Conservation (phyloP, 495 filamentous ascomycete genomes). For the Penicillium lagena region DNA sequence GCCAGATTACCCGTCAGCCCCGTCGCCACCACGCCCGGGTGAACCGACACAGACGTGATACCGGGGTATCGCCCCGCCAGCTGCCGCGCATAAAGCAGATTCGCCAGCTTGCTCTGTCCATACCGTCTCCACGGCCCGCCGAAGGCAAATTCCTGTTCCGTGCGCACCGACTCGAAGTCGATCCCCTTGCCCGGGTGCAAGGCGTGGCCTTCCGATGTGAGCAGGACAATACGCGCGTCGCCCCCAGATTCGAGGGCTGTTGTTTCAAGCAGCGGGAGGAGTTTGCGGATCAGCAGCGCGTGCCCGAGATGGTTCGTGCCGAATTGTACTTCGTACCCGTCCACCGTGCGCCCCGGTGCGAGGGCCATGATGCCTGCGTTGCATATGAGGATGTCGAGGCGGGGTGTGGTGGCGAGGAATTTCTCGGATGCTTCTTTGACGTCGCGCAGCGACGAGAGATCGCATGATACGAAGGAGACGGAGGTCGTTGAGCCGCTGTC, state of each 20-base stretch:
- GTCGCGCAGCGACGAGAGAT: conserved; percentile 41
- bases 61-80: conserved; percentile 44
- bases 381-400: conserved; percentile 54
- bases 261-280: conserved; percentile 47
- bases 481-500: conserved; percentile 14
- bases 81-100: conserved; percentile 53
- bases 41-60: no score
- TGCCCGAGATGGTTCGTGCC: conserved; percentile 65
- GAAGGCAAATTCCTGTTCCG: conserved; percentile 4
- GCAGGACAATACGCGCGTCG: conserved; percentile 31
- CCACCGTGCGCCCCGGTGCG: conserved; percentile 37
- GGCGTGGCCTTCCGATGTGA: conserved; percentile 31
- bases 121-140: conserved; percentile 44
- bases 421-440: conserved; percentile 28
- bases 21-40: no score
- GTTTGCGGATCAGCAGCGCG: conserved; percentile 51
- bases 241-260: conserved; percentile 22
- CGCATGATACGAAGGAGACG: conserved; percentile 35
- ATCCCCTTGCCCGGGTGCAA: conserved; percentile 43
- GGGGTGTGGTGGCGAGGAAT: conserved; percentile 22
- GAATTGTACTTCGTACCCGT: conserved; percentile 65
- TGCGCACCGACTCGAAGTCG: conserved; percentile 22
- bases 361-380: conserved; percentile 64
- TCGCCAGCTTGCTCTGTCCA: conserved; percentile 61
- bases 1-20: no score